Percentiles rank a stretch among this genome's conserved stretches.
phyloP scores from a whole-genome alignment of 1,284 basidiomycete species.

The Athelia sp. region DNA sequence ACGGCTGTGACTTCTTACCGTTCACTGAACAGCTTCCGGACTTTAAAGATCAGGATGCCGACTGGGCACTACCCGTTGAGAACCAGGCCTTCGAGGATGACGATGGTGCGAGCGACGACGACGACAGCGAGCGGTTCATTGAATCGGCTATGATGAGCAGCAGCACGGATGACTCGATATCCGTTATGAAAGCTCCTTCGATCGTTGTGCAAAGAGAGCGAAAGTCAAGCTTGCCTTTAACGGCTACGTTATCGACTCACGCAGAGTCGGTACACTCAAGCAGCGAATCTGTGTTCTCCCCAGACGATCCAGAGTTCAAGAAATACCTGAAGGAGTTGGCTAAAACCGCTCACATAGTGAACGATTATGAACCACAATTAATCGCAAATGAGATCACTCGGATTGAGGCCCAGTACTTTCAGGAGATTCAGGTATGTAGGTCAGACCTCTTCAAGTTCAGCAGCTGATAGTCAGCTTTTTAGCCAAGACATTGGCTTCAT shows the following conservation, averaged over 20 bases:
- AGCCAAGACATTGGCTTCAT: slow-evolving; percentile 80
- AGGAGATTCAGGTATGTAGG: slow-evolving; percentile 62
- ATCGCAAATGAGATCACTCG: slow-evolving; percentile 79
- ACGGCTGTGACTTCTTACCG: slow-evolving; percentile 73
- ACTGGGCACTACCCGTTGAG: slow-evolving; percentile 67
- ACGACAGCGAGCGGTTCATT: slow-evolving; percentile 26
- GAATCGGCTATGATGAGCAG: slow-evolving; percentile 18
- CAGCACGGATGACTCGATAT: slow-evolving; percentile 13
- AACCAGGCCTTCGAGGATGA: slow-evolving; percentile 57
- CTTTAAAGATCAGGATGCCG: slow-evolving; percentile 57
- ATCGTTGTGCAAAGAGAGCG: slow-evolving; percentile 41
- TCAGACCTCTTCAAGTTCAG: background rate
- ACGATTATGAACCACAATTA: slow-evolving; percentile 48
- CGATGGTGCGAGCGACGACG: slow-evolving; percentile 50
- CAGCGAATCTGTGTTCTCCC: background rate
- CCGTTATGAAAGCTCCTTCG: slow-evolving; percentile 11
- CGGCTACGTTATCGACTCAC: slow-evolving; percentile 28
- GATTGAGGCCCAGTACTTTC: slow-evolving; percentile 55
- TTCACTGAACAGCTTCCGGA: slow-evolving; percentile 64
- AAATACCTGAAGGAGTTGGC: slow-evolving; percentile 60
- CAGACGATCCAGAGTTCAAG: slow-evolving; percentile 30
- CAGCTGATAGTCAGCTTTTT: slow-evolving; percentile 2
- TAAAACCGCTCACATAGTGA: slow-evolving; percentile 49
- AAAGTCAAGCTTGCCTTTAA: slow-evolving; percentile 57
- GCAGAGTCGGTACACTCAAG: no score